Percentiles rank a stretch among this genome's conserved stretches.
phyloP scores from a whole-genome alignment of 495 filamentous ascomycete genomes.

The Tuber melanosporum region DNA sequence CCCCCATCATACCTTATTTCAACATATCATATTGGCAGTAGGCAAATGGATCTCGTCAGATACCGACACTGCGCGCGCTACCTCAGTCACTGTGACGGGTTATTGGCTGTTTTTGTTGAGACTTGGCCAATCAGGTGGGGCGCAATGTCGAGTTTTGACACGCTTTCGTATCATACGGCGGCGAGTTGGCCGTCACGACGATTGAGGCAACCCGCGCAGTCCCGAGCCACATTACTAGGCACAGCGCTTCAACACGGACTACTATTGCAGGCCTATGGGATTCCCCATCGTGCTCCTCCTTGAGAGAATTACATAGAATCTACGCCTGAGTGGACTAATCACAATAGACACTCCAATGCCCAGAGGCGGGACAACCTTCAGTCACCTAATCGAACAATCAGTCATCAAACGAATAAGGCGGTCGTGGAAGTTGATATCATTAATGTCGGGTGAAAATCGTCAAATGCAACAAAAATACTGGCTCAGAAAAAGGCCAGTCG shows the following conservation, averaged over 20 bases:
- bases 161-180: background rate
- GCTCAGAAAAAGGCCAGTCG: background rate
- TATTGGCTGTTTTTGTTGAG: background rate
- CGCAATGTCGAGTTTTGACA: background rate
- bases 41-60: too few species aligned
- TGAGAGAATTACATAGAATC: background rate
- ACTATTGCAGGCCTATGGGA: background rate
- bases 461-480: background rate
- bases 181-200: background rate
- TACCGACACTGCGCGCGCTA: too few species aligned
- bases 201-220: background rate
- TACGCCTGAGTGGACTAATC: background rate
- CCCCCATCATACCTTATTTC: too few species aligned
- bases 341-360: background rate
- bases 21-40: too few species aligned
- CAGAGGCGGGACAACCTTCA: background rate
- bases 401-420: background rate
- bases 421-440: background rate
- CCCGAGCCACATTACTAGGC: background rate
- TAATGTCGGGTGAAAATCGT: background rate
- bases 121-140: background rate
- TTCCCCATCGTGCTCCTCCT: background rate
- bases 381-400: background rate
- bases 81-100: background rate
- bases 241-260: background rate